Percentiles rank a stretch among this genome's conserved stretches.
Conservation (phyloP, 2,329 filamentous ascomycete species). For the Berkeleyomyces basicola region DNA sequence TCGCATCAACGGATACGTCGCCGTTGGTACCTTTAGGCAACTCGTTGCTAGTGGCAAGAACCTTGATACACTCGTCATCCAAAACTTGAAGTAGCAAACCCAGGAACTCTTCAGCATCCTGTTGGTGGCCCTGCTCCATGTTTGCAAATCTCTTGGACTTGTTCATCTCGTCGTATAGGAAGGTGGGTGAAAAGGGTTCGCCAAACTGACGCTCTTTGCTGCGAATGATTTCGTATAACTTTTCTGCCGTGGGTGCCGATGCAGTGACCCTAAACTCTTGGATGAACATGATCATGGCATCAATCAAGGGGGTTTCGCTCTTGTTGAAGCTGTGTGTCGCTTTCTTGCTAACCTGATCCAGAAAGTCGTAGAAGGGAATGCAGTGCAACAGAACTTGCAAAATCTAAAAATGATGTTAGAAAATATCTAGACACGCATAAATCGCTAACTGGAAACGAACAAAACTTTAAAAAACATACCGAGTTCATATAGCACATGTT, state of each 20-base stretch:
- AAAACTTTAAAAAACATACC: slow-evolving; percentile 36
- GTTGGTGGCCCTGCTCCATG: slow-evolving; percentile 71
- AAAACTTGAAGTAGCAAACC: slow-evolving; percentile 84
- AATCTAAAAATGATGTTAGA: slow-evolving; percentile 42
- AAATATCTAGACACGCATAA: not conserved
- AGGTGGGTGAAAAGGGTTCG: slow-evolving; percentile 81
- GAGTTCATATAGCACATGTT: slow-evolving; percentile 99
- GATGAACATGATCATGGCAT: slow-evolving; percentile 96
- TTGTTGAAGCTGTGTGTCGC: slow-evolving; percentile 76
- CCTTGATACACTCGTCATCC: slow-evolving; percentile 75
- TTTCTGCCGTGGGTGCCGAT: slow-evolving; percentile 56
- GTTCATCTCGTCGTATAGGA: slow-evolving; percentile 85
- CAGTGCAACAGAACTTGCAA: slow-evolving; percentile 92
- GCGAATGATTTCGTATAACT: slow-evolving; percentile 59
- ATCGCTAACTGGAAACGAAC: not conserved
- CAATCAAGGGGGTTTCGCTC: slow-evolving; percentile 79
- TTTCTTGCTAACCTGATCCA: slow-evolving; percentile 71
- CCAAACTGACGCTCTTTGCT: slow-evolving; percentile 74
- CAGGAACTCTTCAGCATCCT: slow-evolving; percentile 94
- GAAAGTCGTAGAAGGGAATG: slow-evolving; percentile 82
- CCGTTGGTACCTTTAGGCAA: slow-evolving; percentile 18
- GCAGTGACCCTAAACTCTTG: slow-evolving; percentile 78
- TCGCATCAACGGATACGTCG: not conserved
- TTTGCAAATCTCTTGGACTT: slow-evolving; percentile 70
- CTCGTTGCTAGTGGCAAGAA: slow-evolving; percentile 41